Percentiles rank a stretch among this genome's conserved stretches.
Evolutionary conservation across 495 filamentous ascomycete species (phyloP).

Genomic region (Tricharina praecox): DNA sequence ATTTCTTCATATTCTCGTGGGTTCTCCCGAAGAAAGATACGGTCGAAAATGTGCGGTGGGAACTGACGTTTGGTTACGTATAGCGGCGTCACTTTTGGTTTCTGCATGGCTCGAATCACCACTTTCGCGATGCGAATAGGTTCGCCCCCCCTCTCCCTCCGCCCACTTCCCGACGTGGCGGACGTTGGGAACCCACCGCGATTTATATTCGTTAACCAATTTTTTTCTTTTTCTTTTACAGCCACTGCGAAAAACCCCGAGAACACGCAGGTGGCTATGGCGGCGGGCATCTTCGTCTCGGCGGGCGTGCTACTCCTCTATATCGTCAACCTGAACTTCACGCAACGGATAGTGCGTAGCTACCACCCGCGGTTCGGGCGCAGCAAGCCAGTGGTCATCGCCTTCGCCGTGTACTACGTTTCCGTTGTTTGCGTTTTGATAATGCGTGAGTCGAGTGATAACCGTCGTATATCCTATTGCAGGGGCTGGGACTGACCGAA

Average conservation of each 20-base stretch:
- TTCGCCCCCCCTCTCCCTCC: slow-evolving; percentile 26
- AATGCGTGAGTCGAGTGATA: slow-evolving; percentile 31
- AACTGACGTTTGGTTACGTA: no score
- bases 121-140: slow-evolving; percentile 46
- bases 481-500: neutral
- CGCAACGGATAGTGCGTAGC: slow-evolving; percentile 59
- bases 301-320: slow-evolving; percentile 67
- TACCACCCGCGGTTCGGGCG: slow-evolving; percentile 56
- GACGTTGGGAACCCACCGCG: no score
- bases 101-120: slow-evolving; percentile 55
- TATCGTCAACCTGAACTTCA: slow-evolving; percentile 61
- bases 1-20: slow-evolving; percentile 47
- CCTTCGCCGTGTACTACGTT: slow-evolving; percentile 43
- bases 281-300: slow-evolving; percentile 54
- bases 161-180: no score
- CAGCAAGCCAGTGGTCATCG: slow-evolving; percentile 33
- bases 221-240: no score
- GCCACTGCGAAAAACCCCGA: slow-evolving; percentile 35
- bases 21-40: neutral
- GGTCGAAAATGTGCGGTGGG: no score
- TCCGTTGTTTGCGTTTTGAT: slow-evolving; percentile 43
- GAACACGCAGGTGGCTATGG: slow-evolving; percentile 44
- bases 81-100: slow-evolving; percentile 52
- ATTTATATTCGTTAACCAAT: no score
- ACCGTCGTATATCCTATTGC: neutral